A percentile compares a stretch with the other conserved stretches of the same genome.
Evolutionary conservation across 148 eudicot species (phyloP).

Genomic region (Diospyros lotus): DNA sequence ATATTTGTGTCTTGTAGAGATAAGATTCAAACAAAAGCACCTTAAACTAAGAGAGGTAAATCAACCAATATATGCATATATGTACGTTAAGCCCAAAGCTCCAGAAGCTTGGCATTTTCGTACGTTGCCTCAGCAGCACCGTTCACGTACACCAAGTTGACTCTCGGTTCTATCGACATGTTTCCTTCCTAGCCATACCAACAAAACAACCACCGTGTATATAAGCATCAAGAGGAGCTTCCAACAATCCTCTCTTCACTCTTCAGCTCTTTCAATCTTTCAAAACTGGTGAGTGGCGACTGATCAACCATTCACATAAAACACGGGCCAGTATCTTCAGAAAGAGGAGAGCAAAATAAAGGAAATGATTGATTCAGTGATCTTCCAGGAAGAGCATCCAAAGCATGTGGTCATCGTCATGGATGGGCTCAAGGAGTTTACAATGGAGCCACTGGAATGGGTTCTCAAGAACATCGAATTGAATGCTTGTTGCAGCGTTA

Average conservation of each 20-base stretch:
- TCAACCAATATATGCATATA: not conserved
- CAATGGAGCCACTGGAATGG: constrained; percentile 26
- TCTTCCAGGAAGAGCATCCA: not conserved
- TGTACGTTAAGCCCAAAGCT: not conserved
- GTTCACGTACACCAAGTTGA: not conserved
- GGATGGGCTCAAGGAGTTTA: constrained; percentile 22
- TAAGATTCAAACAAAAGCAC: too few relatives aligned
- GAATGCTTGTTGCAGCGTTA: constrained; percentile 5
- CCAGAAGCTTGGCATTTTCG: not conserved
- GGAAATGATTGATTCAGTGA: not conserved
- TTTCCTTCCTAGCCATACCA: not conserved
- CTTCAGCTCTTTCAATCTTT: not conserved
- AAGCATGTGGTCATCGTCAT: constrained; percentile 21
- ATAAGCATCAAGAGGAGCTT: not conserved
- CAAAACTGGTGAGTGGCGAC: too few relatives aligned
- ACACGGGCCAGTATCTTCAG: too few relatives aligned
- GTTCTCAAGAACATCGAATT: constrained; percentile 17
- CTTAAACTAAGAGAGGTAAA: too few relatives aligned
- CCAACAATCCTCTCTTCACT: not conserved
- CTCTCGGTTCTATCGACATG: not conserved
- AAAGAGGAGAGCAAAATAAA: not conserved
- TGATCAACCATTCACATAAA: not conserved
- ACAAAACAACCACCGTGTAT: not conserved
- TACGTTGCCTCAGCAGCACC: not conserved
- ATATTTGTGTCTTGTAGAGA: too few relatives aligned